A percentile compares a stretch with the other conserved stretches of the same genome.
phyloP scores from a whole-genome alignment of 768 basidiomycete genomes.

The Leccinum sublutescens region DNA sequence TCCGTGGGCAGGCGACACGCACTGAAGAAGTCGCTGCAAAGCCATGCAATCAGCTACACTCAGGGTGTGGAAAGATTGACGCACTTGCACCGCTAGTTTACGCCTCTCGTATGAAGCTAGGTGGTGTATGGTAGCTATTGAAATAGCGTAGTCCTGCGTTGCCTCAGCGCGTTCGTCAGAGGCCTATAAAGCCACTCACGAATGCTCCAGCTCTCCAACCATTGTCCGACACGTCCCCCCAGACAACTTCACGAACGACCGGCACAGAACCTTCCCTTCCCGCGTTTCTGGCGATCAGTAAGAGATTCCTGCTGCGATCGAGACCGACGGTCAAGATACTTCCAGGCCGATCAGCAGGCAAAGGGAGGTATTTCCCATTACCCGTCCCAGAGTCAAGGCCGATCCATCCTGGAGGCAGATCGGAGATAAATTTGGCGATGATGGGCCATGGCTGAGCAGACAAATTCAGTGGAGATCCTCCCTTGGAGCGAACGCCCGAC shows the following conservation, averaged over 20 bases:
- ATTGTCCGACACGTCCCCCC: slow-evolving; percentile 71
- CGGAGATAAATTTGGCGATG: slow-evolving; percentile 69
- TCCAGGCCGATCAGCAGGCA: slow-evolving; percentile 60
- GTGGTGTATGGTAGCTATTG: slow-evolving; percentile 97
- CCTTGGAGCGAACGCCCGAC: slow-evolving; percentile 33
- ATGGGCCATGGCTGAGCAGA: slow-evolving; percentile 81
- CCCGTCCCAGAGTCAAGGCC: slow-evolving; percentile 96
- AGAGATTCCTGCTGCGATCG: slow-evolving; percentile 76
- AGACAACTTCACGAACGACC: slow-evolving; percentile 65
- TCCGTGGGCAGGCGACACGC: slow-evolving; percentile 66
- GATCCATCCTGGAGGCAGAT: slow-evolving; percentile 71
- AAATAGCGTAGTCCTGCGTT: slow-evolving; percentile 90
- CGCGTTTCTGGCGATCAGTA: slow-evolving; percentile 71
- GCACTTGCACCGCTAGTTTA: slow-evolving; percentile 68
- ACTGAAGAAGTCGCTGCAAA: slow-evolving; percentile 57
- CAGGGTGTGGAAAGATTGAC: slow-evolving; percentile 7
- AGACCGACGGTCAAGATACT: slow-evolving; percentile 76
- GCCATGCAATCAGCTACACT: not conserved
- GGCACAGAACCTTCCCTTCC: slow-evolving; percentile 37
- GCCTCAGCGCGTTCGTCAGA: slow-evolving; percentile 3
- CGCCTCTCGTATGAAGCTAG: slow-evolving; percentile 79
- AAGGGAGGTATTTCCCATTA: slow-evolving; percentile 94
- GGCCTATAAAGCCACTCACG: slow-evolving; percentile 44
- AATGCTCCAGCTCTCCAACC: slow-evolving; percentile 80
- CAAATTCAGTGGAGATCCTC: not conserved